A percentile compares a stretch with the other conserved stretches of the same genome.
Conservation (phyloP, 2,329 filamentous ascomycete species). For the Phaeophleospora eucalypticola region DNA sequence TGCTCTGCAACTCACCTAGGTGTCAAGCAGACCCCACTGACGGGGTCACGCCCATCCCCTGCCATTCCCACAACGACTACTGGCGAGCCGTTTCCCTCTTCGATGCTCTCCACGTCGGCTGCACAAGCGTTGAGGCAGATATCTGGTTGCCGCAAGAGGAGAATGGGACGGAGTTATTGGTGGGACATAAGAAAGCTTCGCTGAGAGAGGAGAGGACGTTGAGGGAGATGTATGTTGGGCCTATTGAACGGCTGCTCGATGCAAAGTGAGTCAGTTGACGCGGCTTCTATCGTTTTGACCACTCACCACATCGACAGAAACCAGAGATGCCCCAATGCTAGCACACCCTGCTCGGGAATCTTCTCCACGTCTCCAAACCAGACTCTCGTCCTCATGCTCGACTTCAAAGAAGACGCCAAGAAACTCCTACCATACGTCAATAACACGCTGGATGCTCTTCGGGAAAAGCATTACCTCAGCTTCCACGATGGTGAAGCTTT, state of each 20-base stretch:
- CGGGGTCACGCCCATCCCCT: slow-evolving; percentile 51
- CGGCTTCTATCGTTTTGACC: too few species aligned
- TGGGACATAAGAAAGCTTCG: slow-evolving; percentile 52
- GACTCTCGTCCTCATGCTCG: slow-evolving; percentile 59
- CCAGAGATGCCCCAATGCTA: slow-evolving; percentile 17
- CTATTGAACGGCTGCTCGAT: slow-evolving; percentile 56
- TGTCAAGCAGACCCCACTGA: slow-evolving; percentile 21
- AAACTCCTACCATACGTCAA: slow-evolving; percentile 52
- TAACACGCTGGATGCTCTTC: slow-evolving; percentile 55
- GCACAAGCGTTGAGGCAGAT: slow-evolving; percentile 64
- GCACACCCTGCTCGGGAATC: slow-evolving; percentile 47
- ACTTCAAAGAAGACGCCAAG: slow-evolving; percentile 59
- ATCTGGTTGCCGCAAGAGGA: slow-evolving; percentile 53
- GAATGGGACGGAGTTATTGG: slow-evolving; percentile 9
- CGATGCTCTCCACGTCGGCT: slow-evolving; percentile 56
- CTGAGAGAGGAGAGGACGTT: slow-evolving; percentile 56
- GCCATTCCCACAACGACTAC: slow-evolving; percentile 70
- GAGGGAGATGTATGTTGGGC: slow-evolving; percentile 58
- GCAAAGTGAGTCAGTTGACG: slow-evolving; percentile 38
- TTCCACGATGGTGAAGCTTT: slow-evolving; percentile 49
- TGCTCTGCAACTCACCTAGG: neutral
- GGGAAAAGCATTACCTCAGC: slow-evolving; percentile 49
- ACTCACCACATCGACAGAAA: too few species aligned
- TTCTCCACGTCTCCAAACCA: slow-evolving; percentile 37
- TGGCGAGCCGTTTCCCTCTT: slow-evolving; percentile 61